phyloP scores from a whole-genome alignment of 2,329 filamentous ascomycete species.

The Pestalotiopsis sp. region DNA sequence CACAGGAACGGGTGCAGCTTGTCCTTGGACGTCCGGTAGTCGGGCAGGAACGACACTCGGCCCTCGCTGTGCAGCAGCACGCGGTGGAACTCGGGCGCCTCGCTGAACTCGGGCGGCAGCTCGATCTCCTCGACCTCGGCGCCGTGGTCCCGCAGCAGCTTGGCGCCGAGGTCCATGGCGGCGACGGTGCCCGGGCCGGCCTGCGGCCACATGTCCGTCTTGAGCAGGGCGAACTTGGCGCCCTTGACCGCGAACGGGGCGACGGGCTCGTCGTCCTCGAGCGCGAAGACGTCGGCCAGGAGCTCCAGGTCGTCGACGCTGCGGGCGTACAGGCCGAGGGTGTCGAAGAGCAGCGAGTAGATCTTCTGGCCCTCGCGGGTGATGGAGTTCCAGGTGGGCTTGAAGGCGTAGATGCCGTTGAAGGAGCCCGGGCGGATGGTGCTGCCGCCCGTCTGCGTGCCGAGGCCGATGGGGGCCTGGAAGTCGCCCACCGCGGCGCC shows the following conservation, averaged over 20 bases:
- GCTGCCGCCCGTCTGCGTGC: conserved; percentile 69
- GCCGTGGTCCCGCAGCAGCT: conserved; percentile 46
- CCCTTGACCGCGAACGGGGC: conserved; percentile 40
- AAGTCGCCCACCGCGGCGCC: conserved; percentile 68
- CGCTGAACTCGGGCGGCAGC: conserved; percentile 51
- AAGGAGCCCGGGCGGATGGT: conserved; percentile 66
- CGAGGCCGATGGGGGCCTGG: conserved; percentile 62
- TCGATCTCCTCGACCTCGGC: conserved; percentile 59
- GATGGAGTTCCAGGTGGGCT: conserved; percentile 68
- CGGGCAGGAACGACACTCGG: conserved; percentile 53
- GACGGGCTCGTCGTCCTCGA: conserved; percentile 51
- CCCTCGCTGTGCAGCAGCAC: conserved; percentile 55
- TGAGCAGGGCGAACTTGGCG: conserved; percentile 56
- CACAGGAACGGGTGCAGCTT: conserved; percentile 48
- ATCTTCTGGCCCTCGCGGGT: conserved; percentile 64
- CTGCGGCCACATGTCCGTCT: conserved; percentile 54
- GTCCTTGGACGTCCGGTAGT: conserved; percentile 51
- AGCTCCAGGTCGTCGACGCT: conserved; percentile 60
- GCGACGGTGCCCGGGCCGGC: conserved; percentile 45
- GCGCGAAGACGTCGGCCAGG: conserved; percentile 53
- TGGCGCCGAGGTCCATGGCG: conserved; percentile 43
- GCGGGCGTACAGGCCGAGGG: conserved; percentile 62
- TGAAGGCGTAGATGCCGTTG: conserved; percentile 66
- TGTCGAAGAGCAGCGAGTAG: conserved; percentile 63
- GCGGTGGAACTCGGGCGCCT: conserved; percentile 54